These are phyloP conservation scores for Monilinia vaccinii-corymbosi DNA, from an alignment of 2,329 filamentous ascomycete species.

Conservation along the genomic window DNA sequence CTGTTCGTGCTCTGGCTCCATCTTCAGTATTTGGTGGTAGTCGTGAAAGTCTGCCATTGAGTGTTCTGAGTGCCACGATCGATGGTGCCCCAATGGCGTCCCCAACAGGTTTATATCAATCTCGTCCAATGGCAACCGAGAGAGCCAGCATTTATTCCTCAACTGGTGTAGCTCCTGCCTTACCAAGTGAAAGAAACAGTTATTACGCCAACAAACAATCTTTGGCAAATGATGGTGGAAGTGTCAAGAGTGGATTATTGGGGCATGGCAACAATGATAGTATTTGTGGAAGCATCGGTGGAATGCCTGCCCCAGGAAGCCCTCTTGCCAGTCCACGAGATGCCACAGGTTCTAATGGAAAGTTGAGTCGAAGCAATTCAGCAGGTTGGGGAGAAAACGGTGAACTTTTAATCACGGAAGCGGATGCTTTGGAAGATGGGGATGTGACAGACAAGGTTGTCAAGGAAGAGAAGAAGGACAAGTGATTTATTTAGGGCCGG, in stretches of 20 bases:
- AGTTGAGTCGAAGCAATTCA: constrained; percentile 27
- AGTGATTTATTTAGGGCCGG: background rate
- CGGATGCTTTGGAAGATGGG: background rate
- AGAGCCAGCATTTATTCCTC: constrained; percentile 76
- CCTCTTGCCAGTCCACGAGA: constrained; percentile 52
- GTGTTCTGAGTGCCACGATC: constrained; percentile 64
- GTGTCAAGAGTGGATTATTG: constrained; percentile 66
- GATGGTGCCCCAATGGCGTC: constrained; percentile 43
- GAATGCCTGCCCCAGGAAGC: constrained; percentile 41
- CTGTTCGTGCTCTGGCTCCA: constrained; percentile 73
- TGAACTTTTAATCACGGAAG: background rate
- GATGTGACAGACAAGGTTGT: background rate
- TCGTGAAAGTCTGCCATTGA: constrained; percentile 69
- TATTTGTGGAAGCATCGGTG: constrained; percentile 65
- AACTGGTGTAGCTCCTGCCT: constrained; percentile 55
- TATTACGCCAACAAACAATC: constrained; percentile 55
- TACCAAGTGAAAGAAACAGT: constrained; percentile 71
- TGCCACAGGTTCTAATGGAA: constrained; percentile 17
- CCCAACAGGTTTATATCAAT: constrained; percentile 39
- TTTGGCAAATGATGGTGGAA: constrained; percentile 57
- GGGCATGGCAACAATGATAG: constrained; percentile 78
- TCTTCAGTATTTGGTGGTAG: constrained; percentile 76
- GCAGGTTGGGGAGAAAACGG: constrained; percentile 17
- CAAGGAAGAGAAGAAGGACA: background rate
- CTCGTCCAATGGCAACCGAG: constrained; percentile 42